Evolutionary conservation across 176 grass and related monocot genomes (phyloP).

Genomic region (Oryza nivara): DNA sequence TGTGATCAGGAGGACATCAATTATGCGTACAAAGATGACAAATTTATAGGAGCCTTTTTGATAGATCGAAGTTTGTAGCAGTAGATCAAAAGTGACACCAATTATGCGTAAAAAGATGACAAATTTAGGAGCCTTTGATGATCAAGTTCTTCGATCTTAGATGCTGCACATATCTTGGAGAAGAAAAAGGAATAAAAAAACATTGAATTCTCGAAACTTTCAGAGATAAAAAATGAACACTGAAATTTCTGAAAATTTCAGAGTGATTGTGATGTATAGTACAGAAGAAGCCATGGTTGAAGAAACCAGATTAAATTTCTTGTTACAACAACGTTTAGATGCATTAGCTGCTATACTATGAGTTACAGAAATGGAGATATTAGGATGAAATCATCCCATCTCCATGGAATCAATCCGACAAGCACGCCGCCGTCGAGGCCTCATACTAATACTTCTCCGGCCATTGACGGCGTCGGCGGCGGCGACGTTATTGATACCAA

Average conservation of each 20-base stretch:
- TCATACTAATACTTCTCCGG: neutral
- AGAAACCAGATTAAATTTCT: neutral
- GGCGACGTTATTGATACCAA: constrained; percentile 5
- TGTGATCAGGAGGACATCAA: neutral
- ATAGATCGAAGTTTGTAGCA: neutral
- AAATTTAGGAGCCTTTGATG: neutral
- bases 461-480: neutral
- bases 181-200: no score
- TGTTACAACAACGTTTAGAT: neutral
- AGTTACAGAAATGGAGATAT: neutral
- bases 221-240: no score
- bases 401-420: neutral
- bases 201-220: no score
- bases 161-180: neutral
- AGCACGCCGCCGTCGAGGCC: neutral
- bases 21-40: neutral
- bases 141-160: neutral
- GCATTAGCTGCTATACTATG: neutral
- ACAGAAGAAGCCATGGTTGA: no score
- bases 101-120: neutral
- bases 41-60: neutral
- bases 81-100: neutral
- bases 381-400: neutral
- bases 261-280: no score
- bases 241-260: no score